These are phyloP conservation scores for Myriosclerotinia curreyana DNA, from an alignment of 2,329 filamentous ascomycete species.

Conservation along the genomic window DNA sequence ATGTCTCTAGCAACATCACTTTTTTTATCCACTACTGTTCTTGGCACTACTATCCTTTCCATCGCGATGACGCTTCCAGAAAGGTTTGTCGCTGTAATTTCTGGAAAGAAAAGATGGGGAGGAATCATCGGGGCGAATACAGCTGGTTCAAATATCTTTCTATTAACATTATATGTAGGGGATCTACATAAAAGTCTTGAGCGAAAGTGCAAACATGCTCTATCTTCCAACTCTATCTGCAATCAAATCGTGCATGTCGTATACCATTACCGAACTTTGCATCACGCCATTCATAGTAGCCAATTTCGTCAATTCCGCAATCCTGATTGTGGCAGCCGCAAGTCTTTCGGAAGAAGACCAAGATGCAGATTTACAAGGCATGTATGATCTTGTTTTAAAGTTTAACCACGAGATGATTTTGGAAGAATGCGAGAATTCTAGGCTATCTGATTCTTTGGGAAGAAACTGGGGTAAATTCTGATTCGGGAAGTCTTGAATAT, in stretches of 20 bases:
- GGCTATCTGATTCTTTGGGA: too few species aligned
- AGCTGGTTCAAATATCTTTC: constrained; percentile 54
- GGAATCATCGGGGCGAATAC: constrained; percentile 53
- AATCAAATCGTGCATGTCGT: constrained; percentile 69
- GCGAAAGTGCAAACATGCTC: too few species aligned
- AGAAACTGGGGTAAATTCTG: too few species aligned
- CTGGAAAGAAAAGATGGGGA: constrained; percentile 46
- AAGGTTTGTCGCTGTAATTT: constrained; percentile 51
- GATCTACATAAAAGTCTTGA: constrained; percentile 38
- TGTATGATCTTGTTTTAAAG: constrained; percentile 68
- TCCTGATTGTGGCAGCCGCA: constrained; percentile 76
- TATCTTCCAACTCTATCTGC: too few species aligned
- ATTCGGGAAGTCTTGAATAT: too few species aligned
- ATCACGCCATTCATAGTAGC: constrained; percentile 76
- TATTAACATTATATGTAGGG: constrained; percentile 50
- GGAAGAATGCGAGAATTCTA: too few species aligned
- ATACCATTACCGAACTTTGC: constrained; percentile 66
- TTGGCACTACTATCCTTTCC: constrained; percentile 48
- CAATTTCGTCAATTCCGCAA: constrained; percentile 77
- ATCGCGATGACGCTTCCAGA: constrained; percentile 54
- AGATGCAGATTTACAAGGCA: constrained; percentile 75
- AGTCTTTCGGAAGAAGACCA: constrained; percentile 61
- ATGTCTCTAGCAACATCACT: too few species aligned
- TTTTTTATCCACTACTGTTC: too few species aligned
- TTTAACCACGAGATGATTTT: constrained; percentile 48